Conservation (phyloP, 2,329 filamentous ascomycete species). For the Hypoxylon sp. region DNA sequence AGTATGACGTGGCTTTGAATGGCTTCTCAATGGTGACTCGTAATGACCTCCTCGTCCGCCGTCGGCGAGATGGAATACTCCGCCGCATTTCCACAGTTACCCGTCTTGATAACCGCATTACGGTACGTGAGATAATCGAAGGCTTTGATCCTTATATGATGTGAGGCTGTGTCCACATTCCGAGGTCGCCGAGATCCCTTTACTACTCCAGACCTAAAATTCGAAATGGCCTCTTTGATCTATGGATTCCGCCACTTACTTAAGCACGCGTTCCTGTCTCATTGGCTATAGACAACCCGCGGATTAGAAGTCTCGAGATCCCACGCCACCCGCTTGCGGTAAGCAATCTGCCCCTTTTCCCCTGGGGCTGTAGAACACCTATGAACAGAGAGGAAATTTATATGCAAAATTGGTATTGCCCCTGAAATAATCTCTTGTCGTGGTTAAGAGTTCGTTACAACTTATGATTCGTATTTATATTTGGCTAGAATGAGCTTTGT, state of each 20-base stretch:
- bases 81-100: not conserved
- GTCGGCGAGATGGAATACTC: not conserved
- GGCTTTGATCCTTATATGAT: not conserved
- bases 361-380: not conserved
- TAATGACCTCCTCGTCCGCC: not conserved
- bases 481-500: not conserved
- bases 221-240: not conserved
- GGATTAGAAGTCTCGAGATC: not conserved
- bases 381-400: not conserved
- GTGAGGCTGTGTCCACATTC: not conserved
- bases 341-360: not conserved
- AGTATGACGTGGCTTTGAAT: slow-evolving; percentile 1
- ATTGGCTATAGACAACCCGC: not conserved
- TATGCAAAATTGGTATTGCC: not conserved
- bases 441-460: not conserved
- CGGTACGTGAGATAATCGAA: not conserved
- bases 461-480: not conserved
- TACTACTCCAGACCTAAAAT: not conserved
- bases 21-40: not conserved
- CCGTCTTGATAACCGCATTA: not conserved
- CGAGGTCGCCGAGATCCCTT: not conserved
- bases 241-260: not conserved
- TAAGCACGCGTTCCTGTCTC: not conserved
- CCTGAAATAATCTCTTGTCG: not conserved
- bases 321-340: not conserved